A percentile compares a stretch with the other conserved stretches of the same genome.
phyloP scores from a whole-genome alignment of 2,329 filamentous ascomycete species.

The Sodiomyces alkalinus region DNA sequence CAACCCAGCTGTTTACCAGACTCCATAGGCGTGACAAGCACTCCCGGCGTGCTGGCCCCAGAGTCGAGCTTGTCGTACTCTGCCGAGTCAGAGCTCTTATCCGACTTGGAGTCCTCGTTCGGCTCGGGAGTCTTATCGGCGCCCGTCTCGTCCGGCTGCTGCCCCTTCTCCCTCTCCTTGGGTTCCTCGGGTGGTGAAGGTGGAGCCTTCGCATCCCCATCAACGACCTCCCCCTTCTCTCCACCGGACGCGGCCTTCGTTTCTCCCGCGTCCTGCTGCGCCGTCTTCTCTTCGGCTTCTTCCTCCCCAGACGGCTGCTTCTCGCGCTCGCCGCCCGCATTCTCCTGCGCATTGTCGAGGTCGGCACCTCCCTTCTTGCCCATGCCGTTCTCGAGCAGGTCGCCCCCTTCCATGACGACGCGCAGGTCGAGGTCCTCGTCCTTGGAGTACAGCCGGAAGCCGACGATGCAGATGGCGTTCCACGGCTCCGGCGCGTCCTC shows the following conservation, averaged over 20 bases:
- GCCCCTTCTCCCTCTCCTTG: background rate
- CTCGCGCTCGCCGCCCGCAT: constrained; percentile 32
- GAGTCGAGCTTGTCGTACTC: constrained; percentile 9
- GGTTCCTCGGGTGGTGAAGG: background rate
- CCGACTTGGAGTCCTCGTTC: constrained; percentile 7
- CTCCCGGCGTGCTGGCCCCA: constrained; percentile 5
- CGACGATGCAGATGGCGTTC: constrained; percentile 48
- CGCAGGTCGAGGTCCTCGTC: constrained; percentile 37
- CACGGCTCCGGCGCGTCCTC: constrained; percentile 41
- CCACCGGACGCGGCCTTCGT: background rate
- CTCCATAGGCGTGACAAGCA: constrained; percentile 13
- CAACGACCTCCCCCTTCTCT: background rate
- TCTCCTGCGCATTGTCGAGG: constrained; percentile 40
- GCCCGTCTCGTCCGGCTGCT: background rate
- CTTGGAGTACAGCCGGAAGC: constrained; percentile 45
- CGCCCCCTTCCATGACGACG: constrained; percentile 39
- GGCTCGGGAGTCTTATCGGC: constrained; percentile 1
- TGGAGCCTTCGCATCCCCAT: background rate
- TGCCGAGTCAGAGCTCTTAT: constrained; percentile 6
- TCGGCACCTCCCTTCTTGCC: constrained; percentile 39
- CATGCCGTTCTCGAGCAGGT: constrained; percentile 39
- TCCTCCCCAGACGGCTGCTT: constrained; percentile 9
- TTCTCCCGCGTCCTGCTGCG: background rate
- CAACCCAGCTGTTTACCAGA: constrained; percentile 10
- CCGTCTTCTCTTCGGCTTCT: background rate